phyloP scores from a whole-genome alignment of 2,329 filamentous ascomycete species.

The Colletotrichum cordylinicola region DNA sequence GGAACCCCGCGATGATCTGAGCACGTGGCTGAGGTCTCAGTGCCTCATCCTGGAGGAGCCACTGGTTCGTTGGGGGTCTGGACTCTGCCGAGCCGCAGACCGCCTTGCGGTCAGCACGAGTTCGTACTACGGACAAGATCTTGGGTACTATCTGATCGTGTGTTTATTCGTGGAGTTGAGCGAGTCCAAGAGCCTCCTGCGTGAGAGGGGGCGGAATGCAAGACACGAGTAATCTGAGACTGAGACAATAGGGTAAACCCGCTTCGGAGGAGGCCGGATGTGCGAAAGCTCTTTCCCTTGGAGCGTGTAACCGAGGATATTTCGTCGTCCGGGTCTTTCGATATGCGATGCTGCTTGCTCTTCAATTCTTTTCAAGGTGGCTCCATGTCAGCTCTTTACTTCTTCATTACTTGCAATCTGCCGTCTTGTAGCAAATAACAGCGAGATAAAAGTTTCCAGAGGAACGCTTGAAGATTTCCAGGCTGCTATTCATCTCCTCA shows the following conservation, averaged over 20 bases:
- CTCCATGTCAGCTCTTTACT: accelerated
- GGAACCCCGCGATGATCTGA: background rate
- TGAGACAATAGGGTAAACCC: background rate
- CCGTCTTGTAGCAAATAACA: background rate
- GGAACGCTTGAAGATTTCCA: background rate
- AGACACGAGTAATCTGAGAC: background rate
- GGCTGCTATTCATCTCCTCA: no score
- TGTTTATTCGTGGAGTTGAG: background rate
- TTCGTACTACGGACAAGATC: background rate
- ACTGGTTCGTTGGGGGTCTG: background rate
- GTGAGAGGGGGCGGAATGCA: background rate
- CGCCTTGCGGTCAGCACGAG: background rate
- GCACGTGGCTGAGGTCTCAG: background rate
- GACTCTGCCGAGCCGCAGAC: background rate
- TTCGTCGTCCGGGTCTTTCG: background rate
- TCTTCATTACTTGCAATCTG: background rate
- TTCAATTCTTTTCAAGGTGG: background rate
- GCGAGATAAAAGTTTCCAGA: background rate
- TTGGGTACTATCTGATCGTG: background rate
- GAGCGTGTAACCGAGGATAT: background rate
- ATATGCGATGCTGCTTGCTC: background rate
- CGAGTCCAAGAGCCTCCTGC: background rate
- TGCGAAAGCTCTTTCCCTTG: background rate
- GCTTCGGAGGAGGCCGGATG: background rate
- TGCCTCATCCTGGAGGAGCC: background rate